Conservation (phyloP, 2,329 filamentous ascomycete species). For the Neopestalotiopsis sp. region DNA sequence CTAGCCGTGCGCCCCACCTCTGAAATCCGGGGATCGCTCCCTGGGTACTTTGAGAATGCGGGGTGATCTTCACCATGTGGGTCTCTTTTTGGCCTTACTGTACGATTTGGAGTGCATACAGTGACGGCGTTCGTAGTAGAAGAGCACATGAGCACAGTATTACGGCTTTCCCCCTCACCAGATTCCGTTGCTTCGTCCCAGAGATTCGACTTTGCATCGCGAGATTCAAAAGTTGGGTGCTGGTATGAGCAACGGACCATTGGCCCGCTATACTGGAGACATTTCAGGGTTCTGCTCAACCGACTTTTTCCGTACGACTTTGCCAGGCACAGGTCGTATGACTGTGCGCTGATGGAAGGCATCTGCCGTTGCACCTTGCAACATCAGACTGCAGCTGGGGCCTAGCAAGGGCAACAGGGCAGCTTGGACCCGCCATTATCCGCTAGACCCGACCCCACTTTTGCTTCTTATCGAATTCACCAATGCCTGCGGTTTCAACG, state of each 20-base stretch:
- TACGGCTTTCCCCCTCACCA: background rate
- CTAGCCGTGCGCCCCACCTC: slow-evolving; percentile 9
- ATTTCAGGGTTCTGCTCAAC: background rate
- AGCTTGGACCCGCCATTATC: background rate
- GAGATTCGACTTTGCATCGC: background rate
- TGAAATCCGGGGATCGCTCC: slow-evolving; percentile 12
- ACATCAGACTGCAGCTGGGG: background rate
- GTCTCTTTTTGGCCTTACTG: background rate
- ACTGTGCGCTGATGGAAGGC: slow-evolving; percentile 8
- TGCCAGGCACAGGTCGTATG: background rate
- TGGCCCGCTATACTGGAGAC: background rate
- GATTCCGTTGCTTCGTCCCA: background rate
- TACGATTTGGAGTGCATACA: background rate
- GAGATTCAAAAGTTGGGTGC: background rate
- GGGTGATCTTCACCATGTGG: slow-evolving; percentile 13
- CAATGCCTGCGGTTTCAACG: background rate
- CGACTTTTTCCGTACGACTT: slow-evolving; percentile 1
- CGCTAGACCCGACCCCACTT: slow-evolving; percentile 11
- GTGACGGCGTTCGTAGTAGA: background rate
- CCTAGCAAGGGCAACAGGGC: background rate
- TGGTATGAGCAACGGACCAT: background rate
- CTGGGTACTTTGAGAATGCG: slow-evolving; percentile 10
- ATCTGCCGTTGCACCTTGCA: background rate
- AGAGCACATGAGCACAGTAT: slow-evolving; percentile 2
- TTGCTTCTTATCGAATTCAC: slow-evolving; percentile 11